Base-by-base conservation (phyloP, 345 rosid genomes). In the Odontarrhena argentea region DNA sequence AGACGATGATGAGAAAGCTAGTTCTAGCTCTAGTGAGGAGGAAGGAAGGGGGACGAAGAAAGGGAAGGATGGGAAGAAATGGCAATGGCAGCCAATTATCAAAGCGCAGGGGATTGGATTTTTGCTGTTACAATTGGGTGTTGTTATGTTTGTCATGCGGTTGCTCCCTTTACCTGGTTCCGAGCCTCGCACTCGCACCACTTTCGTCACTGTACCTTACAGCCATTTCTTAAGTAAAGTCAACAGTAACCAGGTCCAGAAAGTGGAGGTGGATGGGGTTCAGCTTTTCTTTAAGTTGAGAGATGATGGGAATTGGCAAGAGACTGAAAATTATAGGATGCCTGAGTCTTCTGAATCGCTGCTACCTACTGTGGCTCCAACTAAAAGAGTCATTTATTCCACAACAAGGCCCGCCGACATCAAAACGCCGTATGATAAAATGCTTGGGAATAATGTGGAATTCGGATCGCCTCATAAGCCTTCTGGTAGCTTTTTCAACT, bases 381-480 rank as follows among this genome's bases (percentile, higher is more conserved):
- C 88, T 2, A 80, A 77, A 65, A 86, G 81, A 56, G 79, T 91
- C 78, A 81, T 91, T 15, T 91, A 82, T 63, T 87, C 96, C 9
- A 91, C 99, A 4, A 89, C 87, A 0, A 78, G 97, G 72, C 99
- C 97, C 0, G 60, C 52, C 2, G 97, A 94, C 68, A 88, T 94
- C 40, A 88, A 87, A 82, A 75, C 97, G 42, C 97, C 96, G 0
- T 94, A 94, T 13, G 99, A 88, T 78, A 91, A 88, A 69, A 94
- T 94, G 99, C 85, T 94, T 2, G 96, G 80, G 70, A 91, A 94
- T 78, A 75, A 80, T 64, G 99, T 94, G 40, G 89, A 87, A 65
- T 94, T 94, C 3, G 93, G 99, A 2, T 88, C 96, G 7, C 97
- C 97, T 1, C 96, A 94, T 79, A 87, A 84, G 76, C 77, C 91